phyloP scores from a whole-genome alignment of 2,329 filamentous ascomycete species.

The Hymenoscyphus occultus region DNA sequence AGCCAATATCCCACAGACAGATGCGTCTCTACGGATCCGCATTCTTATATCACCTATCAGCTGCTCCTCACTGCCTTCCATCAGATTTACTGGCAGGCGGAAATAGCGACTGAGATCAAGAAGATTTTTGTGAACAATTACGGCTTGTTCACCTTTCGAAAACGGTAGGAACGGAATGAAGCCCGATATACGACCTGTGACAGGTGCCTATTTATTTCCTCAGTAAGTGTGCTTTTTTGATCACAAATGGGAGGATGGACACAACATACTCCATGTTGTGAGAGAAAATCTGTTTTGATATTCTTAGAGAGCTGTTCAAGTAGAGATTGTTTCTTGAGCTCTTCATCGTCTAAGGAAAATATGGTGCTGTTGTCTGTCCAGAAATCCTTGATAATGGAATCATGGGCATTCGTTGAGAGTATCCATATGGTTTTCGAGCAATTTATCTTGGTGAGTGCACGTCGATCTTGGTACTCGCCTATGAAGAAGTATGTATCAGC shows the following conservation, averaged over 20 bases:
- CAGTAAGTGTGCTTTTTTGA: neutral
- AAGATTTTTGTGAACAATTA: conserved; percentile 44
- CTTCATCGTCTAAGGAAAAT: conserved; percentile 20
- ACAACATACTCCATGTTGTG: conserved; percentile 4
- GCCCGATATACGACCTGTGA: conserved; percentile 43
- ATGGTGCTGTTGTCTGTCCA: conserved; percentile 37
- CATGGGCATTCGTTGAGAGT: conserved; percentile 45
- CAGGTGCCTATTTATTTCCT: conserved; percentile 33
- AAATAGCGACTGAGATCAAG: conserved; percentile 37
- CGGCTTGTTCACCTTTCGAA: conserved; percentile 39
- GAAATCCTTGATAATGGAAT: conserved; percentile 41
- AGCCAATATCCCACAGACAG: conserved; percentile 36
- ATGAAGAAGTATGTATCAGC: neutral
- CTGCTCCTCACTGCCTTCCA: conserved; percentile 30
- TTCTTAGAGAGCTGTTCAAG: conserved; percentile 28
- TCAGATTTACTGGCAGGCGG: conserved; percentile 33
- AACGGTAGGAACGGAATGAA: conserved; percentile 46
- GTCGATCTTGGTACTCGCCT: conserved; percentile 41
- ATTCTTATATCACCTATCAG: conserved; percentile 38
- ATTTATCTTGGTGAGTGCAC: conserved; percentile 37
- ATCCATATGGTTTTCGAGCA: conserved; percentile 49
- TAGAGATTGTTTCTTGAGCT: conserved; percentile 19
- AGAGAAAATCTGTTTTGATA: conserved; percentile 30
- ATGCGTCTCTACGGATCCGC: conserved; percentile 32
- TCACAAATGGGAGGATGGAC: neutral